Conservation (phyloP, 352 stramenopile species). For the Phytophthora niederhauseri region DNA sequence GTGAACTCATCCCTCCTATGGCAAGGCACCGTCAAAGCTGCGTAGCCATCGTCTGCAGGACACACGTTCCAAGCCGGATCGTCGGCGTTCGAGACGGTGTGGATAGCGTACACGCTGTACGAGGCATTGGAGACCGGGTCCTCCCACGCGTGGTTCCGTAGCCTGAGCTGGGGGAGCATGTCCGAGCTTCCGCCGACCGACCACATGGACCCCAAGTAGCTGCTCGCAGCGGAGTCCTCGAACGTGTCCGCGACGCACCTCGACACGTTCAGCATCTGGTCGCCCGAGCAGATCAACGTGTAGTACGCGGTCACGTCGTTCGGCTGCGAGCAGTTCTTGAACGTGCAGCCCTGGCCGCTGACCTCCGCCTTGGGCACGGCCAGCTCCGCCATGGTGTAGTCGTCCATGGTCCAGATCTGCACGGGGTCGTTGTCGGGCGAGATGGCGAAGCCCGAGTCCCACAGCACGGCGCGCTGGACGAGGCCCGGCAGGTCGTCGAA, state of each 20-base stretch:
- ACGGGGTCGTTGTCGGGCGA: constrained; percentile 23
- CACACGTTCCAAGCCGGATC: constrained; percentile 30
- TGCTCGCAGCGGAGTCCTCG: constrained; percentile 13
- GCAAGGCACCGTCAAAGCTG: constrained; percentile 26
- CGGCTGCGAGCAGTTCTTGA: constrained; percentile 34
- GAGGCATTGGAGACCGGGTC: constrained; percentile 20
- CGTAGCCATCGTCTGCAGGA: constrained; percentile 15
- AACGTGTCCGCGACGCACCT: constrained; percentile 41
- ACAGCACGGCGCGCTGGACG: constrained; percentile 44
- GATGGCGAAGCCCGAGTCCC: constrained; percentile 40
- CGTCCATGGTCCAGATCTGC: constrained; percentile 27
- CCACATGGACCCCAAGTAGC: constrained; percentile 36
- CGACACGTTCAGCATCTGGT: constrained; percentile 40
- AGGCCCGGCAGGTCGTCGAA: constrained; percentile 31
- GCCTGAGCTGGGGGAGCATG: constrained; percentile 24
- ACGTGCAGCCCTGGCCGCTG: constrained; percentile 18
- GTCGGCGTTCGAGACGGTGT: constrained; percentile 21
- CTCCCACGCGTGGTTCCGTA: constrained; percentile 30
- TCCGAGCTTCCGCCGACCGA: constrained; percentile 26
- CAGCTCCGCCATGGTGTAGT: constrained; percentile 35
- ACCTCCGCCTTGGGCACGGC: constrained; percentile 25
- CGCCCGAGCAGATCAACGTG: constrained; percentile 39
- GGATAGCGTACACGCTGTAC: constrained; percentile 35
- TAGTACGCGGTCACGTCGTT: constrained; percentile 23
- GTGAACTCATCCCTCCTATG: constrained; percentile 28